Evolutionary conservation across 2,329 filamentous ascomycete genomes (phyloP).

Genomic region (Pseudogymnoascus sp.): DNA sequence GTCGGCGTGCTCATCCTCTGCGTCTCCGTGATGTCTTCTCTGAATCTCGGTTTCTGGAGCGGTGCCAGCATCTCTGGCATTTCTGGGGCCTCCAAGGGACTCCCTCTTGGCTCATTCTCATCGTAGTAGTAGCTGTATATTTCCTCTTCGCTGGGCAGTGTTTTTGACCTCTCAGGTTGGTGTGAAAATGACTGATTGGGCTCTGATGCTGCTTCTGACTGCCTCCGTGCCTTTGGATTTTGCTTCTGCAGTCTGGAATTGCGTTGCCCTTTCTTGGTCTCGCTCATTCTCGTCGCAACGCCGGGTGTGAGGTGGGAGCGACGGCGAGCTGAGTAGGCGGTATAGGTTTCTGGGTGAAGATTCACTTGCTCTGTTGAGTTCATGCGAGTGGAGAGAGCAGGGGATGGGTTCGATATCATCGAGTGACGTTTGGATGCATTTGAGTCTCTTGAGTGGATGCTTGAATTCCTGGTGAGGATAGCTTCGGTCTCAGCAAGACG

Average conservation of each 20-base stretch:
- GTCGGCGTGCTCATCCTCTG: slow-evolving; percentile 35
- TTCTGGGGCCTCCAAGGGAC: slow-evolving; percentile 14
- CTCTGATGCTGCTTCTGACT: background rate
- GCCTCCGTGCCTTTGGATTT: slow-evolving; percentile 9
- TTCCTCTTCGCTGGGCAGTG: slow-evolving; percentile 12
- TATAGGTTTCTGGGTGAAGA: background rate
- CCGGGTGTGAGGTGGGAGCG: slow-evolving; percentile 26
- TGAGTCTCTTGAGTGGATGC: background rate
- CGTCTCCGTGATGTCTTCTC: slow-evolving; percentile 15
- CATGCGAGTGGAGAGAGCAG: background rate
- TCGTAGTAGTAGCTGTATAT: slow-evolving; percentile 16
- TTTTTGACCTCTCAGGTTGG: background rate
- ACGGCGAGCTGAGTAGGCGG: slow-evolving; percentile 14
- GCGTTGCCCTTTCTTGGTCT: slow-evolving; percentile 15
- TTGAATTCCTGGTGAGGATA: background rate
- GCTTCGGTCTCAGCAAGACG: background rate
- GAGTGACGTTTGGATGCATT: background rate
- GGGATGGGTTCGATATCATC: background rate
- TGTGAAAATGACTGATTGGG: background rate
- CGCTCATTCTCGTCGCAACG: slow-evolving; percentile 24
- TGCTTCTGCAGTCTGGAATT: slow-evolving; percentile 17
- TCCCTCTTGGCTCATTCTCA: slow-evolving; percentile 13
- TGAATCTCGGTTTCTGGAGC: background rate
- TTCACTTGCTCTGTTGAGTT: background rate
- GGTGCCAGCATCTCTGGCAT: slow-evolving; percentile 7